Base-by-base conservation (phyloP, 768 basidiomycete genomes). In the Boletus pseudopeckii region DNA sequence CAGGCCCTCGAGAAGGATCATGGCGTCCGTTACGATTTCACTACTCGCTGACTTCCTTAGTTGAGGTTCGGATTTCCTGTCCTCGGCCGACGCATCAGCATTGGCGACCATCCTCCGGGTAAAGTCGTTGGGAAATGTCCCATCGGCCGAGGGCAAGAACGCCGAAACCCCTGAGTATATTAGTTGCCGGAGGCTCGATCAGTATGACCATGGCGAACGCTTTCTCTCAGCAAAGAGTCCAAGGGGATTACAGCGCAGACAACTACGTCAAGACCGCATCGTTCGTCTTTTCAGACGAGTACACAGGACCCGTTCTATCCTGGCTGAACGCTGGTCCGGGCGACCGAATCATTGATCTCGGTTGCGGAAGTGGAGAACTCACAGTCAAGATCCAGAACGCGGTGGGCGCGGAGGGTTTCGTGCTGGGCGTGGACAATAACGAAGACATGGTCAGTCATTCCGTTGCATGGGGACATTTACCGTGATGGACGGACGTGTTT, bases 321-420 rank as follows among this genome's bases (percentile, higher is more conserved):
- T 73, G 89, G 28, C 75, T 93, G 11, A 69, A 78, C n/a, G 76
- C 88, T 0, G 58, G 78, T 56, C 77, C 80, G 0, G 90, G 90
- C 1, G 86, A 92, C 59, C 75, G 75, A 45, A 84, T 92, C 42
- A 72, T 88, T 54, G 90, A 91, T 61, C 70, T 91, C 41, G 91
- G 92, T 3, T 93, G 91, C 63, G 91, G 92, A 17, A 90, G 84
- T 42, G 92, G 90, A 0, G 86, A 93, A 58, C 71, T 93, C 14
- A 90, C 88, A 0, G 57, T 79, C 45, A 70, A 78, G 51, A 74
- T 95, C 30, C 74, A 79, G 44, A 65, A 76, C 13, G 60, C 76
- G 15, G 87, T 93, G 6, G 74, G 58, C 22, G 39, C 58, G 41
- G 76, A 72, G 7, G 86, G 90, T 0, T 41, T 76, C 17, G 80